Percentiles rank a stretch among this genome's conserved stretches.
Evolutionary conservation across 2,329 filamentous ascomycete species (phyloP).

Genomic region (Phialophora macrospora): DNA sequence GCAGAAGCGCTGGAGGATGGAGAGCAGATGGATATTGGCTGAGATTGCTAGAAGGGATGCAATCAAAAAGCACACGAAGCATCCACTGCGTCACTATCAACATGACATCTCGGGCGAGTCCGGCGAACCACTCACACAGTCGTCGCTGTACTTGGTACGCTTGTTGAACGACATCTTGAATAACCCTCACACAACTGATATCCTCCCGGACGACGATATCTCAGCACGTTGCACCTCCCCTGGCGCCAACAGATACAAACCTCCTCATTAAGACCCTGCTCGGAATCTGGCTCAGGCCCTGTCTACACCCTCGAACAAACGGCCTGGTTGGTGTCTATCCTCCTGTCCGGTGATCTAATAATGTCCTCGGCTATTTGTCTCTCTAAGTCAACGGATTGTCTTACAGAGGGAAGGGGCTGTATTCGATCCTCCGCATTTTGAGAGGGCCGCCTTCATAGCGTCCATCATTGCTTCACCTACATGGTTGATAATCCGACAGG

Average conservation of each 20-base stretch:
- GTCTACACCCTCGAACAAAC: neutral
- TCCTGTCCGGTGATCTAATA: neutral
- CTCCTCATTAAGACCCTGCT: neutral
- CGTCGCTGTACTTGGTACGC: neutral
- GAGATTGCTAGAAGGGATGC: slow-evolving; percentile 9
- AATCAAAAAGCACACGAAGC: neutral
- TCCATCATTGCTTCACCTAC: neutral
- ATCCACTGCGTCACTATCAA: neutral
- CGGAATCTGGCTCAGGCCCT: no score
- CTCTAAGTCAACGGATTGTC: neutral
- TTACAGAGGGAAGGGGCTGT: neutral
- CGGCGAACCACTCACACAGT: neutral
- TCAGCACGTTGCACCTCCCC: neutral
- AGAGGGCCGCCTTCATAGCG: neutral
- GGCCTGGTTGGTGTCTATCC: neutral
- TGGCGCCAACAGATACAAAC: neutral
- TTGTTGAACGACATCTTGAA: neutral
- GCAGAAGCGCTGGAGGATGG: slow-evolving; percentile 22
- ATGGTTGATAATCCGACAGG: neutral
- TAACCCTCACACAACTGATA: neutral
- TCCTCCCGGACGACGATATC: neutral
- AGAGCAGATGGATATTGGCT: slow-evolving; percentile 28
- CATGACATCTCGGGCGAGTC: neutral
- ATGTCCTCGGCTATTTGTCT: neutral
- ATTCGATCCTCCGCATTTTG: neutral